Percentiles rank a stretch among this genome's conserved stretches.
phyloP scores from a whole-genome alignment of 164 flowering plant species.

The Tinospora cordifolia region DNA sequence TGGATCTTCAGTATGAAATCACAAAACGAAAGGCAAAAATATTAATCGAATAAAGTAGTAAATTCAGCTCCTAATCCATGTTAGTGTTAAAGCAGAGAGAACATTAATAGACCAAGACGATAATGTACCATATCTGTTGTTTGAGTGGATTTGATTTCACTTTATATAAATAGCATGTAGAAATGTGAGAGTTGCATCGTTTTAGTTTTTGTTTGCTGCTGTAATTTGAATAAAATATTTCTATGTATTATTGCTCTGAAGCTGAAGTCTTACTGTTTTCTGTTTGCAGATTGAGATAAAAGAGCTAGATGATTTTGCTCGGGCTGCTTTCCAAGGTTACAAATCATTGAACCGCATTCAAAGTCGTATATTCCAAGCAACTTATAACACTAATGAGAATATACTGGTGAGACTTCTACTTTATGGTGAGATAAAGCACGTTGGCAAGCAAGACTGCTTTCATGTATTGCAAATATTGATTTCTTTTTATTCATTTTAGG shows the following conservation, averaged over 20 bases:
- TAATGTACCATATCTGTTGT: too few species aligned
- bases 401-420: slow-evolving; percentile 51
- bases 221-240: not conserved
- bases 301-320: slow-evolving; percentile 95
- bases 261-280: slow-evolving; percentile 5
- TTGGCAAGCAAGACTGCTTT: not conserved
- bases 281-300: slow-evolving; percentile 73
- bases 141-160: too few species aligned
- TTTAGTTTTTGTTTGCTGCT: not conserved
- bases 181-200: not conserved
- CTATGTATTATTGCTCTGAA: slow-evolving; percentile 3
- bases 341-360: slow-evolving; percentile 89
- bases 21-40: too few species aligned
- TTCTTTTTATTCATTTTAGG: slow-evolving; percentile 38
- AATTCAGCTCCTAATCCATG: too few species aligned
- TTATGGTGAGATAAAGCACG: slow-evolving; percentile 4
- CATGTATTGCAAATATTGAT: not conserved
- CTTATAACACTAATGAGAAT: slow-evolving; percentile 83
- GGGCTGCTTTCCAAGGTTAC: slow-evolving; percentile 95
- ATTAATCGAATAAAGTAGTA: too few species aligned
- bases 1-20: too few species aligned
- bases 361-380: slow-evolving; percentile 80
- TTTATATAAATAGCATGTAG: too few species aligned
- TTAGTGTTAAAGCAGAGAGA: too few species aligned
- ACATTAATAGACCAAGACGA: too few species aligned